A percentile compares a stretch with the other conserved stretches of the same genome.
Evolutionary conservation across 2,329 filamentous ascomycete genomes (phyloP).

Genomic region (Paramyrothecium roridum): DNA sequence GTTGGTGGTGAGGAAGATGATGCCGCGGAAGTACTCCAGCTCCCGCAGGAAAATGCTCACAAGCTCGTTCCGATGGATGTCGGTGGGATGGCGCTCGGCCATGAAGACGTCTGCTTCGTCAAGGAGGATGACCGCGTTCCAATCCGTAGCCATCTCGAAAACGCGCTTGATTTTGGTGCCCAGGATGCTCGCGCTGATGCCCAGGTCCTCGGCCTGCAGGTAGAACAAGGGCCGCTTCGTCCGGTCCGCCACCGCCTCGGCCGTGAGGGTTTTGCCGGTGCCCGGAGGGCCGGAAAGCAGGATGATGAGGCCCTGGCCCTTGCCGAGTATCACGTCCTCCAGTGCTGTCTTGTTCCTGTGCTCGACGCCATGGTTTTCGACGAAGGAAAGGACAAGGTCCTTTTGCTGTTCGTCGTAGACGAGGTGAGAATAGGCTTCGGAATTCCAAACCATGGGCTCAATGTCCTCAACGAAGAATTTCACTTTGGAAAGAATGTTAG

Average conservation of each 20-base stretch:
- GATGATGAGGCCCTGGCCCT: constrained; percentile 41
- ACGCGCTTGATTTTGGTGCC: constrained; percentile 44
- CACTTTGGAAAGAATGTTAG: constrained; percentile 10
- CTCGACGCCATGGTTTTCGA: constrained; percentile 35
- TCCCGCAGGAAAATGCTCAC: constrained; percentile 44
- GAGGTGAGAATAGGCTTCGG: constrained; percentile 40
- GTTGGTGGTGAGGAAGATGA: constrained; percentile 44
- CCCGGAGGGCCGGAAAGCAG: constrained; percentile 43
- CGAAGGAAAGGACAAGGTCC: constrained; percentile 43
- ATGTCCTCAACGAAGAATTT: constrained; percentile 39
- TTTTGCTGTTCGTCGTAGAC: constrained; percentile 46
- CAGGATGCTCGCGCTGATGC: constrained; percentile 36
- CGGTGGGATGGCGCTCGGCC: constrained; percentile 38
- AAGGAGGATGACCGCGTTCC: constrained; percentile 48
- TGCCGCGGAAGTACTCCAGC: constrained; percentile 41
- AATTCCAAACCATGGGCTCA: constrained; percentile 39
- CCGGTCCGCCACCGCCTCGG: constrained; percentile 39
- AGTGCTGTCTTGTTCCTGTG: constrained; percentile 14
- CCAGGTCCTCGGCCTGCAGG: constrained; percentile 45
- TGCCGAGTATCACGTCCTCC: constrained; percentile 38
- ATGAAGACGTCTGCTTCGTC: constrained; percentile 55
- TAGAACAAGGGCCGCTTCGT: constrained; percentile 41
- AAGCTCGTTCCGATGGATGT: constrained; percentile 46
- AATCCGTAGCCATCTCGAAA: constrained; percentile 45
- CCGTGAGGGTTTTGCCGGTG: constrained; percentile 44